Base-by-base conservation (phyloP, 495 filamentous ascomycete genomes). In the Penicillium canariense region DNA sequence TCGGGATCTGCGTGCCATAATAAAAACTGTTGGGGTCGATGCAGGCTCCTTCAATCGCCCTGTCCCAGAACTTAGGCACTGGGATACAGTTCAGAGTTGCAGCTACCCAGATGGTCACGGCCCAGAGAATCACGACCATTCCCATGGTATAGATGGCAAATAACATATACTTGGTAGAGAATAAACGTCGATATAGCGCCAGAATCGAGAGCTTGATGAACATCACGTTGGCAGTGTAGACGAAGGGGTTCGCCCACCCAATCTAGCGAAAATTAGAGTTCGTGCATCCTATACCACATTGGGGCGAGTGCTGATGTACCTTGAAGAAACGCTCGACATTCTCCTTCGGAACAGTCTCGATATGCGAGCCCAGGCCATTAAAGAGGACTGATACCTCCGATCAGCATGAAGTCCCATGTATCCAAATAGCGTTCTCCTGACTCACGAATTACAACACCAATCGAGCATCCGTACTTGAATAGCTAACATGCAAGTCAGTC, bases 171-270 rank as follows among this genome's bases (percentile, higher is more conserved):
- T 54, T 62, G 9, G 51, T 61, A 0, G 61, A 47, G 40, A 80
- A 76, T 0, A 78, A 34, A 0, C 73, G 74, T 18, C 63, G 66
- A 48, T 76, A 73, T 9, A 78, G 62, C 1, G 70, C 62, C 15
- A 80, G 48, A 39, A 80, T 75, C 3, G 77, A 80, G 9, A 69
- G 55, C 48, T 78, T 80, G 57, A 71, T 69, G 31, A 69, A 66
- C 0, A 58, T 58, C 17, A 72, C 50, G 17, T 55, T 61, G 38
- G 56, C 20, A 9, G 65, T 64, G 50, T 76, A 75, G 23, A 68
- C 32, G 23, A 72, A 70, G 22, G 60, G 43, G 43, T 71, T 74
- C 36, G 70, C 45, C 42, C 54, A 67, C 27, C 55, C 61, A 26
- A 67, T 56, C 63, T 72, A 20, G 31, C 12, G 9, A 23, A 39